phyloP scores from a whole-genome alignment of 805 yeast genomes.

The Kodamaea lidongshanica region DNA sequence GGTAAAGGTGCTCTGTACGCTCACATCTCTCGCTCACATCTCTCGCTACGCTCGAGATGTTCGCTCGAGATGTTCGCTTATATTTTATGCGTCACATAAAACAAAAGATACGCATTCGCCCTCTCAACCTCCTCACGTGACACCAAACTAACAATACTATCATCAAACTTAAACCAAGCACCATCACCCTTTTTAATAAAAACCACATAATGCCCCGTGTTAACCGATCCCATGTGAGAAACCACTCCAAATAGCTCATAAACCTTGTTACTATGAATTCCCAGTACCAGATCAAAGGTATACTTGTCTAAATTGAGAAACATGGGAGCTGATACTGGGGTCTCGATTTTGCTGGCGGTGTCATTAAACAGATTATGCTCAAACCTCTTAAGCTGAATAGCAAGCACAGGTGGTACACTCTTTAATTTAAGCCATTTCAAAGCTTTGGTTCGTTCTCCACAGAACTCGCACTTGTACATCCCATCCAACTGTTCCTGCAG shows the following conservation, averaged over 20 bases:
- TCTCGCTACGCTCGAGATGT: too few relatives aligned
- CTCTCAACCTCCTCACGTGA: constrained; percentile 58
- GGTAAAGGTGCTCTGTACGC: too few relatives aligned
- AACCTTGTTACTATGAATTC: constrained; percentile 30
- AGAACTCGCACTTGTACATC: constrained; percentile 61
- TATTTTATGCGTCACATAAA: constrained; percentile 51
- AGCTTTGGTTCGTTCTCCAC: constrained; percentile 59
- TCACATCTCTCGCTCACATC: too few relatives aligned
- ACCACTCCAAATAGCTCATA: constrained; percentile 86
- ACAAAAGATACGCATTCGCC: constrained; percentile 75
- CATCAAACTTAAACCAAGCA: constrained; percentile 89
- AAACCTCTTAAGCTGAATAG: constrained; percentile 79
- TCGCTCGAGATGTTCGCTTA: constrained; percentile 8
- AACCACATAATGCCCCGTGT: constrained; percentile 92
- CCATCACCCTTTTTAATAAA: constrained; percentile 66
- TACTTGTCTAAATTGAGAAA: constrained; percentile 68
- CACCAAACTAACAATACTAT: constrained; percentile 68
- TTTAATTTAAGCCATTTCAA: constrained; percentile 63
- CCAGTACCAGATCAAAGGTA: constrained; percentile 16
- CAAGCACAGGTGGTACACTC: constrained; percentile 68
- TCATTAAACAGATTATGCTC: constrained; percentile 48
- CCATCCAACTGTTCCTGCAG: constrained; percentile 70
- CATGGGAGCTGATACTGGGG: constrained; percentile 65
- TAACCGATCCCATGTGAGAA: constrained; percentile 86
- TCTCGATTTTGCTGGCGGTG: constrained; percentile 65